Base-by-base conservation (phyloP, 768 basidiomycete species). In the Lepiota brunneoincarnata region DNA sequence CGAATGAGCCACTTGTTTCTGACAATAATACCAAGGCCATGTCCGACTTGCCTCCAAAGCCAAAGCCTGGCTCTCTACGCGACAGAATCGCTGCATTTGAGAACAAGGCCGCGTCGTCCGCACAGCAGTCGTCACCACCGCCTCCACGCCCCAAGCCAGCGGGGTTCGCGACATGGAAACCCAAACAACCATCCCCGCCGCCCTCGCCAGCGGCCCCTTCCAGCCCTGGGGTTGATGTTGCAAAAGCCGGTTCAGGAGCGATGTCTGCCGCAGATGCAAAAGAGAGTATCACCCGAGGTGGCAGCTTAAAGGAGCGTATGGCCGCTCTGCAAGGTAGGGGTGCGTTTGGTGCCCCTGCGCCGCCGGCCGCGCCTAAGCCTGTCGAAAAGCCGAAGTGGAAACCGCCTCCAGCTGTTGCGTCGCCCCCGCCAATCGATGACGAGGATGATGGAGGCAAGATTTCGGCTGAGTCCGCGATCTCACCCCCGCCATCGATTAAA, bases 241-340 rank as follows among this genome's bases (percentile, higher is more conserved):
- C 26, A 6, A 47, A 46, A 28, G 31, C 18, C 15, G 53, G 38
- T 2, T 2, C 12, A 14, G 72, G 73, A 3, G 79, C 81, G 0
- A 89, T 92, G 89, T 87, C 83, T 20, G 91, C 91, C 4, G 82
- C 83, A 24, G 95, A 98, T 74, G 94, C 94, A 18, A 86, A 89
- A 67, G 89, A 87, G 63, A 89, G 87, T 62, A 95, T 96, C 69
- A 81, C 80, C 4, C 83, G 83, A 52, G 87, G 81, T 2, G 87
- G 83, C 4, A 91, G 90, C 53, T 71, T 98, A 60, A 94, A 87
- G 72, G 96, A 97, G 55, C 83, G 96, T 35, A 97, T 98, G 93
- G 93, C 93, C 26, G 93, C 93, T 2, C 72, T 98, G 35, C 90
- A 93, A 66, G 91, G 89, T 6, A 84, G 79, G 41, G 89, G 90